Base-by-base conservation (phyloP, 1,284 basidiomycete species). In the Pisolithus thermaeus region DNA sequence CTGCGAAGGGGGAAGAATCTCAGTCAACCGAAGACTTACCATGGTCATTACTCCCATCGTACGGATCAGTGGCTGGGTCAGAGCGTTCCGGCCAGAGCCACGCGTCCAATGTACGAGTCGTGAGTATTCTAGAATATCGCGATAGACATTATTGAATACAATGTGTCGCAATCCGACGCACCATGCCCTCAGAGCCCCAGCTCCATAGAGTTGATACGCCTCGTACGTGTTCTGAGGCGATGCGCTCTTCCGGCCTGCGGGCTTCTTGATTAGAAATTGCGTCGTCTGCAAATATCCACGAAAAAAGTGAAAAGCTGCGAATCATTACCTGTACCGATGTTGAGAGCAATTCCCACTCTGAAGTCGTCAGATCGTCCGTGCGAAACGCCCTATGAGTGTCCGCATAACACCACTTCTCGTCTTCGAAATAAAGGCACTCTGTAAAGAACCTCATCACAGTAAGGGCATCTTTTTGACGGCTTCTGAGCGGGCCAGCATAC, bases 191-290 rank as follows among this genome's bases (percentile, higher is more conserved):
- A 89, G 74, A 23, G 86, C 87, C 2, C 87, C 86, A 1, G 73
- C 81, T 2, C 76, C 72, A 59, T 88, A 90, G 22, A 89, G 74
- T 59, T 89, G 86, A 0, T 73, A 70, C 0, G 77, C 79, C 63
- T 90, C 87, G 65, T 87, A 88, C 35, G 81, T 66, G 59, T 85
- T 87, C 60, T 87, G 85, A 16, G 87, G 84, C 1, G 84, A 84
- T 20, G 78, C 80, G 63, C 85, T 87, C 67, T 86, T 88, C 46
- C 87, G 77, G 14, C 72, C 79, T 2, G 76, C 66, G 27, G 88
- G 89, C 50, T 88, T 84, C 65, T 79, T 86, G 57, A 87, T 71
- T 49, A 89, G 70, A 0, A 76, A 72, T 53, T 82, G 78, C 0
- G 74, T 76, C 1, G 83, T 80, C 87, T 89, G 59, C 18, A 20